Conservation (phyloP, 495 filamentous ascomycete species). For the Podospora anserina region DNA sequence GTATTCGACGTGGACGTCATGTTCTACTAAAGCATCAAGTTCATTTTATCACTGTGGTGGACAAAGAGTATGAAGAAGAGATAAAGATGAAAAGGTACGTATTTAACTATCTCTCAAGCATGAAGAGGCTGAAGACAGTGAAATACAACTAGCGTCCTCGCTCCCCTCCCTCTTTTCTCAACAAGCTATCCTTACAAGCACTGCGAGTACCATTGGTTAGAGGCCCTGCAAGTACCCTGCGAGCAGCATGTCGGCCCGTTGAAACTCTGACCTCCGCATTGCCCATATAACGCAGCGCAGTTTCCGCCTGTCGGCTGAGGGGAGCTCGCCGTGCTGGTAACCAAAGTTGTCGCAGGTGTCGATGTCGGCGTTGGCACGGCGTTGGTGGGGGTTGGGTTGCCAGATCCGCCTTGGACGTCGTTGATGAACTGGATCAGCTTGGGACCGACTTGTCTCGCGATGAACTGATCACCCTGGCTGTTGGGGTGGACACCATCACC, state of each 20-base stretch:
- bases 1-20: too few relatives aligned
- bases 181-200: background rate
- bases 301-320: constrained; percentile 5
- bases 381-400: background rate
- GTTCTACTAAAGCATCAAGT: too few relatives aligned
- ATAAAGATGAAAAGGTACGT: too few relatives aligned
- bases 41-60: too few relatives aligned
- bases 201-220: constrained; percentile 13
- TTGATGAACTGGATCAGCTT: constrained; percentile 23
- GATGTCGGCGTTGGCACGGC: background rate
- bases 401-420: background rate
- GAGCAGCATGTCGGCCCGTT: constrained; percentile 10
- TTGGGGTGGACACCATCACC: constrained; percentile 38
- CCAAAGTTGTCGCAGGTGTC: background rate
- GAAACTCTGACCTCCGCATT: constrained; percentile 10
- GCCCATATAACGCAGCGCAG: constrained; percentile 3
- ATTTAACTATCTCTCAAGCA: too few relatives aligned
- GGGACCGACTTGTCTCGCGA: constrained; percentile 28
- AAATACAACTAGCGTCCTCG: too few relatives aligned
- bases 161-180: background rate
- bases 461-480: constrained; percentile 31
- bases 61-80: too few relatives aligned
- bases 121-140: too few relatives aligned
- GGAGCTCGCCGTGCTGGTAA: background rate
- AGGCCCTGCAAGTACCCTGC: constrained; percentile 8